phyloP scores from a whole-genome alignment of 306 rosid genomes.

The Parietaria judaica region DNA sequence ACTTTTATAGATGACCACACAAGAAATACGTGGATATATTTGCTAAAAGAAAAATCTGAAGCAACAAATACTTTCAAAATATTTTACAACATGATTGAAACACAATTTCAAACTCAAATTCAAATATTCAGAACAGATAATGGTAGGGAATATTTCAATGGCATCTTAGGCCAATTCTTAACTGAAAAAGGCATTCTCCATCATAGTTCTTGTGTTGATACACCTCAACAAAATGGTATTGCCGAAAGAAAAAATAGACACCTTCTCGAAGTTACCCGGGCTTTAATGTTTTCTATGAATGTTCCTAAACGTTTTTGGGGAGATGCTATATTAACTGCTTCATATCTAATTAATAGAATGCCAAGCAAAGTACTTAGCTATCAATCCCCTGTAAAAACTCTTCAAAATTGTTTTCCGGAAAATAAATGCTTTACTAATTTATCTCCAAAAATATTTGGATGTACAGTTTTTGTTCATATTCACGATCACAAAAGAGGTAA shows the following conservation, averaged over 20 bases:
- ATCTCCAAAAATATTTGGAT: background rate
- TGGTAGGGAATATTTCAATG: background rate
- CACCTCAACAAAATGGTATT: background rate
- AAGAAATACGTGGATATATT: background rate
- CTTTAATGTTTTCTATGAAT: background rate
- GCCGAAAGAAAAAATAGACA: slow-evolving; percentile 6
- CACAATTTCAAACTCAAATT: background rate
- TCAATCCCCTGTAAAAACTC: background rate
- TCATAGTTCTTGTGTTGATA: slow-evolving; percentile 4
- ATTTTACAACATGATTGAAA: background rate
- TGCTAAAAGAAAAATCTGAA: background rate
- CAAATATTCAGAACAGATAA: slow-evolving; percentile 1
- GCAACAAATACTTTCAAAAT: background rate
- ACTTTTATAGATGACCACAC: slow-evolving; percentile 2
- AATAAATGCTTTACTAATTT: background rate
- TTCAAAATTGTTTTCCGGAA: background rate
- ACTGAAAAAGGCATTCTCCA: background rate
- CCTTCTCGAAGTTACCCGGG: background rate
- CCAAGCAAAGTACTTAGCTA: background rate
- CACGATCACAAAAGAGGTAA: background rate
- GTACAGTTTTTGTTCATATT: background rate
- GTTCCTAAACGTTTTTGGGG: slow-evolving; percentile 1
- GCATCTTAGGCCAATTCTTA: background rate
- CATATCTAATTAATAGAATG: slow-evolving; percentile 2
- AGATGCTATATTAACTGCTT: background rate